Base-by-base conservation (phyloP, 331 rosid genomes). In the Malus hybrid region DNA sequence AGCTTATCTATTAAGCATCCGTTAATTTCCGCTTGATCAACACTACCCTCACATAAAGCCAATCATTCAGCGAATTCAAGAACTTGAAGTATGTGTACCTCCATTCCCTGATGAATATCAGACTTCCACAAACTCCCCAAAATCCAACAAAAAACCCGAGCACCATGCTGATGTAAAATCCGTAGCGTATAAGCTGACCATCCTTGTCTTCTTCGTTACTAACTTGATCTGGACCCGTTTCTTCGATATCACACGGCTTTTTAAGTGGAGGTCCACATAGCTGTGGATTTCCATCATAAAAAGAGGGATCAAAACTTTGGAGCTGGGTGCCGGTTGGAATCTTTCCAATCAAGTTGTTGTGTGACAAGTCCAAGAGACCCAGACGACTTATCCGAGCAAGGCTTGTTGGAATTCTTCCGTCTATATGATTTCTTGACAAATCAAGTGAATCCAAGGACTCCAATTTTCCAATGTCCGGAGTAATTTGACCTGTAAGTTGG, bases 351-450 rank as follows among this genome's bases (percentile, higher is more conserved):
- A 76, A 11, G 19, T 68, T 57, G 74, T 68, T 68, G 73, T 67
- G 5, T 11, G 74, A 76, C 74, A 76, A 67, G 68, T 76, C 67
- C 68, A 76, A 27, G 14, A 56, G 13, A 64, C 69, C 54, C n/a
- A 76, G 44, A 29, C 44, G 46, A 18, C n/a, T 13, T 22, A 76
- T 39, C 28, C 24, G 24, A 6, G 69, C 57, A 11, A 76, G 27
- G 60, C 74, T 59, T 12, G 60, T 1, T 0, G 74, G 74, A 68
- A 76, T 76, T 12, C 7, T 15, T 1, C 73, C 79, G 7, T 52
- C 20, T 24, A 76, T 33, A 3, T 39, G 24, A 27, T 76, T 76
- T 27, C 55, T 66, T 20, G 79, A 76, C 36, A 76, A 27, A 62
- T 76, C 73, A 6, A 76, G 68, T 3, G 73, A 36, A 18, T 76